phyloP scores from a whole-genome alignment of 2,329 filamentous ascomycete genomes.

The Diatrype stigma region DNA sequence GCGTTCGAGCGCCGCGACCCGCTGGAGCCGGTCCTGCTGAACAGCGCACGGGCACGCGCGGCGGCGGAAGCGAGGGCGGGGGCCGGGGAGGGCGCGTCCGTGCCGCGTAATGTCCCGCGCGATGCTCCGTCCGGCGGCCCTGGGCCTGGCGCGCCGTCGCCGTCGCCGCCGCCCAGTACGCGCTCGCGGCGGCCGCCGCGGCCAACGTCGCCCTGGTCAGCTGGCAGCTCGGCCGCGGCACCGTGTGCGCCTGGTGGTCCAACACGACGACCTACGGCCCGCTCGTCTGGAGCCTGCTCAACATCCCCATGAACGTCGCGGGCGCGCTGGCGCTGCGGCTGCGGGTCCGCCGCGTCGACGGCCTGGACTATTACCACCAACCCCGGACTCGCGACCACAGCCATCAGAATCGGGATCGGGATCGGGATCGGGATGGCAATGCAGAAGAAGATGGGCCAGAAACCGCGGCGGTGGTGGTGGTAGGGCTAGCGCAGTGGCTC shows the following conservation, averaged over 20 bases:
- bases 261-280: conserved; percentile 7
- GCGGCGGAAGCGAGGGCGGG: no score
- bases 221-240: conserved; percentile 12
- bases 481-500: conserved; percentile 4
- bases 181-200: conserved; percentile 6
- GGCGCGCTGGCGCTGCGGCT: conserved; percentile 10
- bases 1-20: conserved; percentile 15
- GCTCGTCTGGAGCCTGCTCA: conserved; percentile 9
- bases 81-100: no score
- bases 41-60: neutral
- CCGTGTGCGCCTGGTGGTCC: conserved; percentile 12
- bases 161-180: conserved; percentile 6
- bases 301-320: conserved; percentile 11
- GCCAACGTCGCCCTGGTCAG: conserved; percentile 9
- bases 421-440: no score
- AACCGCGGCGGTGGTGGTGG: neutral
- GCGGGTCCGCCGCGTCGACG: conserved; percentile 7
- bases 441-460: no score
- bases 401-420: no score
- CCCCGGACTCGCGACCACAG: no score
- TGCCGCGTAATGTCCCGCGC: no score
- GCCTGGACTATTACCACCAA: no score
- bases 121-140: no score
- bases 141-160: no score
- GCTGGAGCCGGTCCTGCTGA: conserved; percentile 6